Evolutionary conservation across 768 basidiomycete species (phyloP).

Genomic region (Trametes coccinea): DNA sequence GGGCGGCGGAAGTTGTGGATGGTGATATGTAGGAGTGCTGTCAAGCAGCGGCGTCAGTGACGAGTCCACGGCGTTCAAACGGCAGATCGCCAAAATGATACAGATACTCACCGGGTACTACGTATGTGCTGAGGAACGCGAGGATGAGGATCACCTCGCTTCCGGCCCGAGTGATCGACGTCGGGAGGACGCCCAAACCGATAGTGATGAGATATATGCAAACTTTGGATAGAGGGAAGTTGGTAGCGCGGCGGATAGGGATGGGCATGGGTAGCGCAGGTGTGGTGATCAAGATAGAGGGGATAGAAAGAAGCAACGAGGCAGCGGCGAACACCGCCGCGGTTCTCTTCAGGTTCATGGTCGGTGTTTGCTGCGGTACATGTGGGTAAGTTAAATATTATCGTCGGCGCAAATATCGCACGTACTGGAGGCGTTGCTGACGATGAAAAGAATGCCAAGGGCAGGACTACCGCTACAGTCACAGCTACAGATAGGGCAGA

Average conservation of each 20-base stretch:
- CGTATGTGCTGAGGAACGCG: conserved; percentile 57
- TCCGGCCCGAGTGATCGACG: conserved; percentile 39
- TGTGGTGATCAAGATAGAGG: conserved; percentile 56
- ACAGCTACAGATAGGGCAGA: conserved; percentile 50
- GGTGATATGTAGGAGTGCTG: conserved; percentile 75
- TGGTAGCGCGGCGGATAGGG: conserved; percentile 39
- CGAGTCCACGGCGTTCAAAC: not conserved
- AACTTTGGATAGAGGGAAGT: conserved; percentile 48
- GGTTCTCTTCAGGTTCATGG: conserved; percentile 34
- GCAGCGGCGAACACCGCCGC: conserved; percentile 47
- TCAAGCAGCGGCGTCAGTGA: not conserved
- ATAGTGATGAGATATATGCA: conserved; percentile 44
- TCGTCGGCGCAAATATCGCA: conserved; percentile 27
- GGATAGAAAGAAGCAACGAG: conserved; percentile 59
- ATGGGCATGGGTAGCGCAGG: conserved; percentile 54
- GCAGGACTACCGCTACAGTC: conserved; percentile 53
- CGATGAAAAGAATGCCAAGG: conserved; percentile 56
- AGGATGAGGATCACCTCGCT: conserved; percentile 51
- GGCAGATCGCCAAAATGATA: not conserved
- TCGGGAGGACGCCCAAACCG: conserved; percentile 47
- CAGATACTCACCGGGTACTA: conserved; percentile 53
- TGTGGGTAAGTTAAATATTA: not conserved
- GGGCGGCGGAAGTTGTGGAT: conserved; percentile 86
- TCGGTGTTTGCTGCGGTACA: conserved; percentile 29
- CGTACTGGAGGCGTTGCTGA: conserved; percentile 45